Evolutionary conservation across 1,284 basidiomycete genomes (phyloP).

Genomic region (Phylloporus sp.): DNA sequence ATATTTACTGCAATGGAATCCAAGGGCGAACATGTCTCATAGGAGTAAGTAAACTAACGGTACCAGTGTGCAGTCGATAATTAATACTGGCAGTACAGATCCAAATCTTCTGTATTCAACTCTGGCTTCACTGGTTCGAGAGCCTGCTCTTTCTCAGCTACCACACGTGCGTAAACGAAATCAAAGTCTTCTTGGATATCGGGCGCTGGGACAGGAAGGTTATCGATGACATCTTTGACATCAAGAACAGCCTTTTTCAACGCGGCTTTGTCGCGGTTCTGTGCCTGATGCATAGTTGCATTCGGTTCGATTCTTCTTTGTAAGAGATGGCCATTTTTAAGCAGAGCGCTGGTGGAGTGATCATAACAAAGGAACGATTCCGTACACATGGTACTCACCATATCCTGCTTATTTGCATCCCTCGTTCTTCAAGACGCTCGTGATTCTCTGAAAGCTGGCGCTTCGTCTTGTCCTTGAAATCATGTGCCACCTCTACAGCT

Average conservation of each 20-base stretch:
- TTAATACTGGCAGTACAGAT: neutral
- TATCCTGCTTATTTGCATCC: no score
- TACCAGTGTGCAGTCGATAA: no score
- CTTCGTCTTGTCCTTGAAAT: slow-evolving; percentile 47
- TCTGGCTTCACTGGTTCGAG: no score
- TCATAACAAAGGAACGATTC: neutral
- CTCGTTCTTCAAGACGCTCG: slow-evolving; percentile 18
- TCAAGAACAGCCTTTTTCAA: slow-evolving; percentile 37
- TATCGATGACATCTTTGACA: slow-evolving; percentile 34
- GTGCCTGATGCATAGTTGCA: slow-evolving; percentile 33
- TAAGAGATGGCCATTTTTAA: slow-evolving; percentile 31
- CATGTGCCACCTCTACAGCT: slow-evolving; percentile 37
- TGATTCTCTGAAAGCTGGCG: slow-evolving; percentile 42
- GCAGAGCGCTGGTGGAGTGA: slow-evolving; percentile 26
- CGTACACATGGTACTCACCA: no score
- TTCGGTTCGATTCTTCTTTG: slow-evolving; percentile 40
- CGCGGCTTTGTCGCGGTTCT: slow-evolving; percentile 15
- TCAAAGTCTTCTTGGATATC: slow-evolving; percentile 39
- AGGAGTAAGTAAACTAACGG: no score
- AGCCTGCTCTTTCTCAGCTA: slow-evolving; percentile 25
- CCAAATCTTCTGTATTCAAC: slow-evolving; percentile 25
- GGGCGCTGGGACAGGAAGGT: slow-evolving; percentile 20
- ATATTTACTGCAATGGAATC: no score
- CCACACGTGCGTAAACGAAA: slow-evolving; percentile 42
- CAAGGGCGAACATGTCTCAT: no score